A percentile compares a stretch with the other conserved stretches of the same genome.
These are phyloP conservation scores for Platanthera guangdongensis DNA, from an alignment of 106 monocot species.

Conservation along the genomic window DNA sequence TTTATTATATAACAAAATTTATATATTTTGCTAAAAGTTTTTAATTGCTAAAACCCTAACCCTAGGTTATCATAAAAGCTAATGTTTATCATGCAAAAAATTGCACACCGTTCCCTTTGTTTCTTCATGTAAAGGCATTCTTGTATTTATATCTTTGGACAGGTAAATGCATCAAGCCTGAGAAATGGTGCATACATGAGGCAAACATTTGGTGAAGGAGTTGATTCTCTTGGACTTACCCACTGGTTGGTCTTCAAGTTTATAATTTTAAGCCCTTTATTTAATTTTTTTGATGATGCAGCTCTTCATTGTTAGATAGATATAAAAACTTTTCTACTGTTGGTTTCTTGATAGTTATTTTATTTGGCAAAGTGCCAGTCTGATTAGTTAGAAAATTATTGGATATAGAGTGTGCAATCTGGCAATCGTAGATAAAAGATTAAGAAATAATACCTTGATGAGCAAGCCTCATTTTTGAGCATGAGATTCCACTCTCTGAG, in stretches of 20 bases:
- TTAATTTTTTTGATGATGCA: constrained; percentile 7
- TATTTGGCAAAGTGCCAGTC: not conserved
- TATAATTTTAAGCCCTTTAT: not conserved
- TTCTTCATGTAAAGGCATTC: not conserved
- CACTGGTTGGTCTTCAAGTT: constrained; percentile 38
- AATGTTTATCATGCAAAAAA: not conserved
- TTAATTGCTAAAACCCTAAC: no score
- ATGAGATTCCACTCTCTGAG: no score
- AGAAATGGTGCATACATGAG: constrained; percentile 79
- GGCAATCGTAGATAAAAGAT: no score
- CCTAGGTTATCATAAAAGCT: not conserved
- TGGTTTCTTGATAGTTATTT: not conserved
- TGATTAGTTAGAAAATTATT: no score
- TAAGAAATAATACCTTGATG: no score
- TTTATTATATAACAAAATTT: no score
- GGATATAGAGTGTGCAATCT: no score
- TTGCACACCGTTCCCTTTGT: not conserved
- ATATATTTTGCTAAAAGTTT: no score
- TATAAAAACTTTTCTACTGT: not conserved
- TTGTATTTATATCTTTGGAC: constrained; percentile 1
- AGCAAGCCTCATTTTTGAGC: no score
- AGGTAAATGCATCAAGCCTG: constrained; percentile 84
- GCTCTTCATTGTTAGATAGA: not conserved
- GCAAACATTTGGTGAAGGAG: constrained; percentile 74
- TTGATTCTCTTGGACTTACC: constrained; percentile 67